These are phyloP conservation scores for Fusarium sp. DNA, from an alignment of 2,329 filamentous ascomycete genomes.

Conservation along the genomic window DNA sequence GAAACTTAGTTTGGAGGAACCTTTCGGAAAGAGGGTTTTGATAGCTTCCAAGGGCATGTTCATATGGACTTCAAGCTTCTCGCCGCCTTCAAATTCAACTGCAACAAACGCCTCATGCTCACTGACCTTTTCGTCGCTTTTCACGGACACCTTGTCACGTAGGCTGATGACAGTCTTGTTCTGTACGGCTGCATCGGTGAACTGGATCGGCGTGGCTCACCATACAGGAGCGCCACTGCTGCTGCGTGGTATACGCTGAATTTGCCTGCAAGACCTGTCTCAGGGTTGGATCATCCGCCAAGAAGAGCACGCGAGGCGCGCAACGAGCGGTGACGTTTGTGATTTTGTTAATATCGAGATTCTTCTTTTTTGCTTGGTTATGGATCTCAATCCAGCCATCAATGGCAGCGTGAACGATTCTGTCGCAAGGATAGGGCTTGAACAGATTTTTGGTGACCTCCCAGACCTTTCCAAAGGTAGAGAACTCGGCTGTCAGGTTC, in stretches of 20 bases:
- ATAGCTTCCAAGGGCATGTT: constrained; percentile 4
- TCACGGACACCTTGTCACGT: background rate
- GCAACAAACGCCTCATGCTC: constrained; percentile 5
- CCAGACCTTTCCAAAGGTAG: background rate
- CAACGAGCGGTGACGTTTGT: background rate
- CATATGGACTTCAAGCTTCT: background rate
- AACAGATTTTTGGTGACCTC: background rate
- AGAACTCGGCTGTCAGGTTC: constrained; percentile 2
- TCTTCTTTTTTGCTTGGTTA: background rate
- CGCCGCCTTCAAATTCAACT: background rate
- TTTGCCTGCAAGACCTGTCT: background rate
- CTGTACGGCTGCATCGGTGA: background rate
- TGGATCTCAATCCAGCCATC: constrained; percentile 10
- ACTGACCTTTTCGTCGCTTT: background rate
- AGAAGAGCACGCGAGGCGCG: background rate
- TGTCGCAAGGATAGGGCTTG: constrained; percentile 3
- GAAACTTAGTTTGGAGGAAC: constrained; percentile 1
- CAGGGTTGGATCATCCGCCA: background rate
- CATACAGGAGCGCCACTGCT: background rate
- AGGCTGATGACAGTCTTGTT: background rate
- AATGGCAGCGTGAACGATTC: constrained; percentile 8
- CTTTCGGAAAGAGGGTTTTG: background rate
- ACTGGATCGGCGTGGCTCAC: background rate
- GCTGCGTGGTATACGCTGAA: constrained; percentile 14
- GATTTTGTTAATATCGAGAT: background rate